These are phyloP conservation scores for Meyerozyma sp. DNA, from an alignment of 1,139 yeast species.

Conservation along the genomic window DNA sequence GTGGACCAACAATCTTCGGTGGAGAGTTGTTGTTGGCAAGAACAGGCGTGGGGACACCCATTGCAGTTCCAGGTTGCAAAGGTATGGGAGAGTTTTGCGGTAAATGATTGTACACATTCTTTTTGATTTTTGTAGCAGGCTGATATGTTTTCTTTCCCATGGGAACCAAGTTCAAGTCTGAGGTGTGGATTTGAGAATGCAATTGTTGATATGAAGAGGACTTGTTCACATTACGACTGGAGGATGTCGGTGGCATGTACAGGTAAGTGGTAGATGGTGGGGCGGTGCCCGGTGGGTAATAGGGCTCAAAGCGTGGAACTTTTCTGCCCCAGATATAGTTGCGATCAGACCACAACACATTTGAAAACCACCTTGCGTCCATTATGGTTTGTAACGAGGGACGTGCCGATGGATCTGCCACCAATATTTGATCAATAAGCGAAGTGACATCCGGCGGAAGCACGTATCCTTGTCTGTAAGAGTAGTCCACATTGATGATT, in stretches of 20 bases:
- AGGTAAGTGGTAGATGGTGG: conserved; percentile 16
- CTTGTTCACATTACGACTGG: conserved; percentile 34
- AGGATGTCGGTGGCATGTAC: conserved; percentile 32
- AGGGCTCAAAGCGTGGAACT: conserved; percentile 47
- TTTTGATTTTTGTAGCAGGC: conserved; percentile 10
- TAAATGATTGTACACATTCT: background rate
- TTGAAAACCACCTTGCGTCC: conserved; percentile 34
- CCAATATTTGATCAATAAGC: conserved; percentile 63
- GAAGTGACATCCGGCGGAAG: conserved; percentile 55
- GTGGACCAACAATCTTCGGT: background rate
- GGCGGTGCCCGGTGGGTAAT: conserved; percentile 33
- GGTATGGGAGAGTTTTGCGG: conserved; percentile 1
- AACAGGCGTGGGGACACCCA: background rate
- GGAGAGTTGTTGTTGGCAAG: background rate
- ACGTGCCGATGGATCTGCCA: conserved; percentile 36
- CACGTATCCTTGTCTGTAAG: conserved; percentile 77
- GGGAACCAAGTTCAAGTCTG: conserved; percentile 24
- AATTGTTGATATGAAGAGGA: conserved; percentile 37
- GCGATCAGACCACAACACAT: conserved; percentile 38
- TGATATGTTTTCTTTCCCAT: conserved; percentile 8
- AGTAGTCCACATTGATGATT: conserved; percentile 76
- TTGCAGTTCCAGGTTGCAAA: background rate
- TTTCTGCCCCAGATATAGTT: conserved; percentile 41
- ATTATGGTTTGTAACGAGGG: conserved; percentile 21
- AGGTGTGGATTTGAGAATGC: conserved; percentile 35